Percentiles rank a stretch among this genome's conserved stretches.
These are phyloP conservation scores for Phytopythium chamaehyphon DNA, from an alignment of 352 stramenopile genomes.

Conservation along the genomic window DNA sequence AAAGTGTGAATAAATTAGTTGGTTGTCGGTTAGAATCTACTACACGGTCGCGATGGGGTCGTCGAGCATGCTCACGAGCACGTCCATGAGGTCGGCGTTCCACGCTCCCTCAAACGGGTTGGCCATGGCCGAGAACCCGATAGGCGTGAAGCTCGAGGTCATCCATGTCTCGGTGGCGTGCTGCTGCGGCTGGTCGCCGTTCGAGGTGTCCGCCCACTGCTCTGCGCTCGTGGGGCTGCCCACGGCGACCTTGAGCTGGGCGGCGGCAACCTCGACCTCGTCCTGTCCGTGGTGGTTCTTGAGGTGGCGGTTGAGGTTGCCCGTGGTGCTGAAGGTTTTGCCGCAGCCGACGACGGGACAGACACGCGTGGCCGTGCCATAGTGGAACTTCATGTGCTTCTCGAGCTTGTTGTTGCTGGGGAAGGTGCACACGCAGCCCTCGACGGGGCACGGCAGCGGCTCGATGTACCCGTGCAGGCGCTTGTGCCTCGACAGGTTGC, in stretches of 20 bases:
- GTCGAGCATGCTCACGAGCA: constrained; percentile 30
- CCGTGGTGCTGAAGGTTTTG: constrained; percentile 31
- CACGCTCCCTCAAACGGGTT: constrained; percentile 14
- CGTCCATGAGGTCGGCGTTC: constrained; percentile 31
- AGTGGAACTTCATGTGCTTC: constrained; percentile 36
- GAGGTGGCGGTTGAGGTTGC: constrained; percentile 27
- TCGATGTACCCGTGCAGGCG: constrained; percentile 25
- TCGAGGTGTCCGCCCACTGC: constrained; percentile 10
- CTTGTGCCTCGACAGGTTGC: constrained; percentile 36
- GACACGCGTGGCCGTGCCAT: constrained; percentile 15
- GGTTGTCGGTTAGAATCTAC: constrained; percentile 4
- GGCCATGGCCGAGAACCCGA: constrained; percentile 1
- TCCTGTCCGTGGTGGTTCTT: constrained; percentile 20
- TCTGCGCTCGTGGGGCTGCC: constrained; percentile 20
- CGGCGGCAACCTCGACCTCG: constrained; percentile 1
- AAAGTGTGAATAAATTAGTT: constrained; percentile 21
- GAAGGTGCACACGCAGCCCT: constrained; percentile 16
- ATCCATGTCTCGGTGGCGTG: constrained; percentile 8
- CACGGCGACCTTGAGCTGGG: constrained; percentile 5
- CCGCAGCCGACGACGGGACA: constrained; percentile 18
- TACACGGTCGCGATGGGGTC: constrained; percentile 20
- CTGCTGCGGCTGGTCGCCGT: constrained; percentile 10
- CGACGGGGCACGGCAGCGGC: constrained; percentile 13
- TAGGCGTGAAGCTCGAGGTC: constrained; percentile 10
- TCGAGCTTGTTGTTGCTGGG: constrained; percentile 18